These are phyloP conservation scores for Silybum marianum DNA, from an alignment of 129 eudicot species.

Conservation along the genomic window DNA sequence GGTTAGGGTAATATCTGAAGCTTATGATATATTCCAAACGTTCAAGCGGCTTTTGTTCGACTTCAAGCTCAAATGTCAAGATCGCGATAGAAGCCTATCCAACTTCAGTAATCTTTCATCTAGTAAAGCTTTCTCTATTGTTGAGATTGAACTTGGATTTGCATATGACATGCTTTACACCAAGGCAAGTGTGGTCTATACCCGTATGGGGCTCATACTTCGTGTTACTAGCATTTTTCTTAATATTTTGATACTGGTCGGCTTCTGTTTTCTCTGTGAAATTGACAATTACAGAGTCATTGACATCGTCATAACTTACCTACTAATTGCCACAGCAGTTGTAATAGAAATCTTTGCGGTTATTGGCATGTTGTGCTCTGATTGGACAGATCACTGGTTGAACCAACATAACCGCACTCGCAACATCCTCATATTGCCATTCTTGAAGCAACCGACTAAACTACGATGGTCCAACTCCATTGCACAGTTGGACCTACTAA, in stretches of 20 bases:
- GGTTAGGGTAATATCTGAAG: slow-evolving; percentile 9
- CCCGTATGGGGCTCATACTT: too few relatives aligned
- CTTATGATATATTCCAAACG: slow-evolving; percentile 5
- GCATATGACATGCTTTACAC: slow-evolving; percentile 40
- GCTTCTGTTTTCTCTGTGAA: slow-evolving; percentile 8
- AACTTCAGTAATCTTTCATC: slow-evolving; percentile 16
- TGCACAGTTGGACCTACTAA: too few relatives aligned
- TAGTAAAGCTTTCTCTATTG: slow-evolving; percentile 29
- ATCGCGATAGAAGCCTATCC: slow-evolving; percentile 32
- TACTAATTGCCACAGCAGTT: slow-evolving; percentile 31
- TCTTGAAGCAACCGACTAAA: slow-evolving; percentile 5
- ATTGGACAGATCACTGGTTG: slow-evolving; percentile 38
- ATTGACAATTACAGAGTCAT: slow-evolving; percentile 7
- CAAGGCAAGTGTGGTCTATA: too few relatives aligned
- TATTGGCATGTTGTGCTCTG: slow-evolving; percentile 27
- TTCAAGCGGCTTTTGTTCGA: slow-evolving; percentile 50
- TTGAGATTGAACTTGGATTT: slow-evolving; percentile 51
- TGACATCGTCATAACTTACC: slow-evolving; percentile 36
- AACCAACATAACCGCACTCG: slow-evolving; percentile 18
- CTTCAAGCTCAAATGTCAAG: slow-evolving; percentile 44
- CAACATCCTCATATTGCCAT: neutral
- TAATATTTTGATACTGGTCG: slow-evolving; percentile 18
- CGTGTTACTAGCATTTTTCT: too few relatives aligned
- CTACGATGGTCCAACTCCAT: slow-evolving; percentile 45
- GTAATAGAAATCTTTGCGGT: slow-evolving; percentile 30